A percentile compares a stretch with the other conserved stretches of the same genome.
These are phyloP conservation scores for Sugiyamaella grinbergsii DNA, from an alignment of 1,139 yeast genomes.

Conservation along the genomic window DNA sequence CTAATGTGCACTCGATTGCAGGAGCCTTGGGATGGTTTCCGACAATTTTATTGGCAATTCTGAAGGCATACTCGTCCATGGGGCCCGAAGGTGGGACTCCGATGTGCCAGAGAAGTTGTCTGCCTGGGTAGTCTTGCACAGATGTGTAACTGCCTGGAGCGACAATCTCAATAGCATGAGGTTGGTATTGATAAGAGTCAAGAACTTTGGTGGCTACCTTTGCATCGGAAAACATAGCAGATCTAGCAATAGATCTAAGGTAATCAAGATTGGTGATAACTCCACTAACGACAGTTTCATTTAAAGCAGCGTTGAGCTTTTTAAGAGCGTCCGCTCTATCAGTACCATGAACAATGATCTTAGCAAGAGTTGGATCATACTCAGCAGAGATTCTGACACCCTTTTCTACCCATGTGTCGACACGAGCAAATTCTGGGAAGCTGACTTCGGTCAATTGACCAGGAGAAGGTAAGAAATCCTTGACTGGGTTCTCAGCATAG, in stretches of 20 bases:
- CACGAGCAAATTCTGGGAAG: constrained; percentile 88
- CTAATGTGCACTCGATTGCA: constrained; percentile 84
- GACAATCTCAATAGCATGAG: constrained; percentile 80
- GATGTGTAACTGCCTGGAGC: constrained; percentile 94
- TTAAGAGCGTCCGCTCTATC: constrained; percentile 81
- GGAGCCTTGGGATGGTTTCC: constrained; percentile 83
- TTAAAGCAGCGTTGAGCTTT: constrained; percentile 75
- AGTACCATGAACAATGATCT: constrained; percentile 90
- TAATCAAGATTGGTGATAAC: constrained; percentile 89
- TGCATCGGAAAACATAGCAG: constrained; percentile 81
- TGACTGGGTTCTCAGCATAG: constrained; percentile 95
- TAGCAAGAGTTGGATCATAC: constrained; percentile 95
- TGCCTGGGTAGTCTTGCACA: constrained; percentile 95
- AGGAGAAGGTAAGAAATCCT: constrained; percentile 93
- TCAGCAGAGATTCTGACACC: constrained; percentile 92
- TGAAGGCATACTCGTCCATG: constrained; percentile 90
- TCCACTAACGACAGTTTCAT: constrained; percentile 85
- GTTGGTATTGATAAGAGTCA: constrained; percentile 76
- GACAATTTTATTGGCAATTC: constrained; percentile 85
- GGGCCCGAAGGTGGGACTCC: constrained; percentile 99
- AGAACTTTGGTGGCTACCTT: constrained; percentile 83
- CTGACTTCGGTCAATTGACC: constrained; percentile 85
- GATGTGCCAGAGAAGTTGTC: constrained; percentile 80
- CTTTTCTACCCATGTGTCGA: constrained; percentile 89
- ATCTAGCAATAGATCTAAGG: constrained; percentile 78